phyloP scores from a whole-genome alignment of 305 asterid species.

The Solanum hybrid region DNA sequence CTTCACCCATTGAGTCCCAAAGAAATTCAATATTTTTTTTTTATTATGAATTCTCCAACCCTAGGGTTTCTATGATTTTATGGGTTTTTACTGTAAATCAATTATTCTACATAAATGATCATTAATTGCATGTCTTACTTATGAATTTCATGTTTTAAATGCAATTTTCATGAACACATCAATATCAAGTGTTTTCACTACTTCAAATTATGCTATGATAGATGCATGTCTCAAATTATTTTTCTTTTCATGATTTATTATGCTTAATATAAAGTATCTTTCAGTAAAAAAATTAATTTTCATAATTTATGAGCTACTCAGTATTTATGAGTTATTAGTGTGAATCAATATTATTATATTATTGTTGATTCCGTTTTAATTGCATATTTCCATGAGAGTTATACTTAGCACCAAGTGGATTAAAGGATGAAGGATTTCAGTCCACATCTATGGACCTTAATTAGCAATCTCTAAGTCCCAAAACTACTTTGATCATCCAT shows the following conservation, averaged over 20 bases:
- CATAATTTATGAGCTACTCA: not conserved
- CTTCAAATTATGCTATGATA: not conserved
- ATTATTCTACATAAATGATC: not conserved
- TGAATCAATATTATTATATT: not conserved
- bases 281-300: not conserved
- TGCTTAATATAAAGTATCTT: not conserved
- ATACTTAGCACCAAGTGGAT: not conserved
- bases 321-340: not conserved
- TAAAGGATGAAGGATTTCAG: not conserved
- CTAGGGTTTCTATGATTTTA: no score
- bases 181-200: not conserved
- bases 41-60: not conserved
- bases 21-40: no score
- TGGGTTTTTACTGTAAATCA: not conserved
- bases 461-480: not conserved
- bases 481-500: not conserved
- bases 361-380: no score
- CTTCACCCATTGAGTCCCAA: not conserved
- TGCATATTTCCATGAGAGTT: not conserved
- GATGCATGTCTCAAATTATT: not conserved
- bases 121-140: no score
- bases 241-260: not conserved
- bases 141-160: not conserved
- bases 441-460: not conserved
- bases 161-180: not conserved